Evolutionary conservation across 208 protist species (phyloP), one percentile per base, ranked within the genome.

Genomic region (Leishmania mexicana): DNA sequence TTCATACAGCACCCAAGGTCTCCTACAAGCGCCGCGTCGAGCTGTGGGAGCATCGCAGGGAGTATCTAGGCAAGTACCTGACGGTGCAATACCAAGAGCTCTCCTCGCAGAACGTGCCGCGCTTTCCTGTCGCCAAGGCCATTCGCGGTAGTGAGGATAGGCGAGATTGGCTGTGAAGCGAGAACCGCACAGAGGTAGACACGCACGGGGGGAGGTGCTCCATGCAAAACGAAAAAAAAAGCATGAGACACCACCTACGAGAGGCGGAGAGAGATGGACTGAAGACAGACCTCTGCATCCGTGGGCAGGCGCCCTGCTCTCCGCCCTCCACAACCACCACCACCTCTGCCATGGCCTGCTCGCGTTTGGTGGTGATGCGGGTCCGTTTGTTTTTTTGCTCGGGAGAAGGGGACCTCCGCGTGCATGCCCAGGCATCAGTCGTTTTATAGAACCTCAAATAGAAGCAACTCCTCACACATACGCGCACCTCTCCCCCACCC

Each of bases 51-150:
- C 47, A 90, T 75, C 88, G 94, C 7, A 81, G 91, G 49, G 60
- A 91, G 58, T 88, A 89, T 76, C 85, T 96, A 13, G 92, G 93
- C 13, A 92, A 94, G 85, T 96, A 90, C 68, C 67, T 96, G 51
- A 98, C 95, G 38, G 90, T 98, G 72, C 93, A 96, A 86, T 98
- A 96, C 73, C 93, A 97, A 74, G 90, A 97, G 78, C 90, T 97
- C 10, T 95, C 93, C 35, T 89, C 90, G 42, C 91, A 96, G 72
- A 93, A 96, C 80, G 93, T 98, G 53, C 95, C 95, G 40, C 95
- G 95, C 79, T 98, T 98, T 68, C 95, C 95, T 1, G 84, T 96
- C 53, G 93, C 90, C 21, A 98, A 98, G 83, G 64, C 83, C 3
- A 88, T 98, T 19, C 91, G 95, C 53, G 94, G 94, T 31, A 76